Evolutionary conservation across 805 yeast species (phyloP).

Genomic region (Priceomyces melissophilus): DNA sequence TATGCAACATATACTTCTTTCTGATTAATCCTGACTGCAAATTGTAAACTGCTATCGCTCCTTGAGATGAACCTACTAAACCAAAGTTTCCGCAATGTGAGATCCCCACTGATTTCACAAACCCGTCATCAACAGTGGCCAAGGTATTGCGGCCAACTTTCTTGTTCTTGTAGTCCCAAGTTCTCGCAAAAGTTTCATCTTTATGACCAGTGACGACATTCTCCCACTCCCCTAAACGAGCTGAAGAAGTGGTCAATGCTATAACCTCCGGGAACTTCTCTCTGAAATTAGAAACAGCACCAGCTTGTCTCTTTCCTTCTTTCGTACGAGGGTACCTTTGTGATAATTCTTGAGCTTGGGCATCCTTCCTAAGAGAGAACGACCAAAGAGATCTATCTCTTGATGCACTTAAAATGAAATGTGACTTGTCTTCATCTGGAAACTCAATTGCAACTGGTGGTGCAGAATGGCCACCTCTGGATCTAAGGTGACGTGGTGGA

Average conservation of each 20-base stretch:
- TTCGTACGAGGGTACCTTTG: slow-evolving; percentile 54
- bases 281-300: slow-evolving; percentile 48
- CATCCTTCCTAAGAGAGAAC: slow-evolving; percentile 90
- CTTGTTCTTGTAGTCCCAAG: slow-evolving; percentile 81
- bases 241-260: slow-evolving; percentile 65
- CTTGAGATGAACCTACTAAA: slow-evolving; percentile 81
- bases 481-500: slow-evolving; percentile 88
- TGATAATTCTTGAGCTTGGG: slow-evolving; percentile 91
- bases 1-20: slow-evolving; percentile 65
- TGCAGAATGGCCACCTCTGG: slow-evolving; percentile 96
- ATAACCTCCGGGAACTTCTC: slow-evolving; percentile 78
- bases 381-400: slow-evolving; percentile 85
- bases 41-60: slow-evolving; percentile 83
- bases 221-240: slow-evolving; percentile 90
- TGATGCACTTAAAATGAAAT: slow-evolving; percentile 82
- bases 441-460: slow-evolving; percentile 79
- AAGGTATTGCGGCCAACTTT: slow-evolving; percentile 75
- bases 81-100: slow-evolving; percentile 96
- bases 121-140: slow-evolving; percentile 71
- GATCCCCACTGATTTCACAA: slow-evolving; percentile 70
- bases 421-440: slow-evolving; percentile 72
- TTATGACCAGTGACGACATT: slow-evolving; percentile 86
- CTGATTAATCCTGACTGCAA: slow-evolving; percentile 87
- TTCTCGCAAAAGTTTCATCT: slow-evolving; percentile 77
- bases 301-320: slow-evolving; percentile 45